A percentile compares a stretch with the other conserved stretches of the same genome.
Conservation (phyloP, 1,284 basidiomycete genomes). For the Apiotrichum mycotoxinovorans region DNA sequence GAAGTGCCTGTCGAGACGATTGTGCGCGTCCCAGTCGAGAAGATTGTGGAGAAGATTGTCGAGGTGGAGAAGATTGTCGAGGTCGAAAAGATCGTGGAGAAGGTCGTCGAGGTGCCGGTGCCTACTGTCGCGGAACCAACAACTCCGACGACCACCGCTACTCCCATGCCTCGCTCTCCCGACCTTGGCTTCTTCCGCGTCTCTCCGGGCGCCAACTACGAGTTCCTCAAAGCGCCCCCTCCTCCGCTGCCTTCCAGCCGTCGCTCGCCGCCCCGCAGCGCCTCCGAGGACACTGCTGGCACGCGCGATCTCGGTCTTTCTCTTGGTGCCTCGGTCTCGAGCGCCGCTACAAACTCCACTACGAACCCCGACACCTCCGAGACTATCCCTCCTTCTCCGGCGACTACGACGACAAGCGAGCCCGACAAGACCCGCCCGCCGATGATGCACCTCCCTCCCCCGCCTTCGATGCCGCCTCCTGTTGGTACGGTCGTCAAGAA, state of each 20-base stretch:
- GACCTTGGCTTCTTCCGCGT: constrained; percentile 48
- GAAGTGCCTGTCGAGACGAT: constrained; percentile 48
- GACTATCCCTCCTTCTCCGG: constrained; percentile 21
- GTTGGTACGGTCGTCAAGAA: constrained; percentile 50
- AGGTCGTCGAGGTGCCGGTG: constrained; percentile 33
- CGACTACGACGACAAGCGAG: constrained; percentile 5
- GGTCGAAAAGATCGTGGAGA: constrained; percentile 40
- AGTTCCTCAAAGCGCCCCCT: constrained; percentile 50
- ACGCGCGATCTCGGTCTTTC: constrained; percentile 12
- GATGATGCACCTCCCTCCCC: constrained; percentile 78
- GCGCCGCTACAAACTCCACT: background rate
- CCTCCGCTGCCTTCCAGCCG: constrained; percentile 19
- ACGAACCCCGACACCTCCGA: background rate
- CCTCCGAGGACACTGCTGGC: constrained; percentile 23
- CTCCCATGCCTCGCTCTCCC: constrained; percentile 19
- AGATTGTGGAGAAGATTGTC: constrained; percentile 28
- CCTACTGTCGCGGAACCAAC: background rate
- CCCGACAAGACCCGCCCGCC: constrained; percentile 79
- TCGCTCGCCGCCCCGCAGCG: constrained; percentile 4
- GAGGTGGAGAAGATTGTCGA: constrained; percentile 31
- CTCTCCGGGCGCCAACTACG: constrained; percentile 43
- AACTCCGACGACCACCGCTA: background rate
- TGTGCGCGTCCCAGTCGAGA: constrained; percentile 34
- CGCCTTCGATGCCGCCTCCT: constrained; percentile 74
- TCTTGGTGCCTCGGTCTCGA: background rate